A percentile compares a stretch with the other conserved stretches of the same genome.
phyloP scores from a whole-genome alignment of 345 rosid species.

The Eucalyptus curtisii region DNA sequence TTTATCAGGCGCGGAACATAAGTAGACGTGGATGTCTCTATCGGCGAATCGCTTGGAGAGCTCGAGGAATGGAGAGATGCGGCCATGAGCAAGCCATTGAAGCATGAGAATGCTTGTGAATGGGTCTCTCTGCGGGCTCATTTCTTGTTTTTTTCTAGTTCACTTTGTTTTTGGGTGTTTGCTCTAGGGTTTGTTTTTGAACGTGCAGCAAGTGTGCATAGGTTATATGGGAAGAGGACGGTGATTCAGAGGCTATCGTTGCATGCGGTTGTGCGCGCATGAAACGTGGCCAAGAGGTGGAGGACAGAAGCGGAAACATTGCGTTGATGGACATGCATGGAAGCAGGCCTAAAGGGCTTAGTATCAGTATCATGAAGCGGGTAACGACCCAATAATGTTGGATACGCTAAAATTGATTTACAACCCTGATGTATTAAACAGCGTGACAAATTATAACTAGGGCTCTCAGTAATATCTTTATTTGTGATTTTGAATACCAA shows the following conservation, averaged over 20 bases:
- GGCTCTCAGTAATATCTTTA: not conserved
- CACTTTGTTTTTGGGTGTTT: not conserved
- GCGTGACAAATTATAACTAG: not conserved
- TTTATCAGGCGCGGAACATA: not conserved
- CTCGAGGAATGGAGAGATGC: too few relatives aligned
- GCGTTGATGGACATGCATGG: not conserved
- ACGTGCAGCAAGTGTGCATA: not conserved
- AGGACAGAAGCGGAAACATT: not conserved
- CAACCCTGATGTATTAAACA: not conserved
- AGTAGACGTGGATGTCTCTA: too few relatives aligned
- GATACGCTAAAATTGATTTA: too few relatives aligned
- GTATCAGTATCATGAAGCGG: not conserved
- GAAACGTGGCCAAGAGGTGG: not conserved
- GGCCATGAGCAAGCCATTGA: too few relatives aligned
- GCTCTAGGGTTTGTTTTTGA: not conserved
- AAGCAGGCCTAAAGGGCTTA: not conserved
- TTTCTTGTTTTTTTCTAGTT: not conserved
- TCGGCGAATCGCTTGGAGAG: too few relatives aligned
- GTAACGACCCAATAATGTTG: not conserved
- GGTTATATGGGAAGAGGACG: not conserved
- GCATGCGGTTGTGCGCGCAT: not conserved
- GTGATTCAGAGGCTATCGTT: not conserved
- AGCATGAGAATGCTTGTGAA: not conserved
- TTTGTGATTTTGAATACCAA: not conserved
- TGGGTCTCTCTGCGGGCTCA: not conserved